phyloP scores from a whole-genome alignment of 495 filamentous ascomycete species.

The Poronia punctata region DNA sequence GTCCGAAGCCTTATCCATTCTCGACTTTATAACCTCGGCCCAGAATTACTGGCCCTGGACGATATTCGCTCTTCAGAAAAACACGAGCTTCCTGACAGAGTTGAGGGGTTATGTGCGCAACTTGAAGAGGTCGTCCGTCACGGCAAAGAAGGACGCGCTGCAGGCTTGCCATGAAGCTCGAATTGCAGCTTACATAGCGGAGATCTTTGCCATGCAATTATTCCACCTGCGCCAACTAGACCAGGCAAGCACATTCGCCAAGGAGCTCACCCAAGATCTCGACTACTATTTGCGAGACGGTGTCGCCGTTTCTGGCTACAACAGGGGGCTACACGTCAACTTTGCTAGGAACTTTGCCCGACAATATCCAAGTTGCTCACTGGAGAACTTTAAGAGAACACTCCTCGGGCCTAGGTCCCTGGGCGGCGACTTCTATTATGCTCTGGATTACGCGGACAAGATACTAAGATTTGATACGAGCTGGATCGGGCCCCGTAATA shows the following conservation, averaged over 20 bases:
- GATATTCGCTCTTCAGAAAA: slow-evolving; percentile 65
- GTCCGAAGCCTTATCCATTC: slow-evolving; percentile 58
- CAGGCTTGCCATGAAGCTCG: slow-evolving; percentile 54
- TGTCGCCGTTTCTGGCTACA: slow-evolving; percentile 68
- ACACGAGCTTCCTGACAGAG: slow-evolving; percentile 60
- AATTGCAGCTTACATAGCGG: slow-evolving; percentile 73
- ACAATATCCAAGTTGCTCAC: slow-evolving; percentile 60
- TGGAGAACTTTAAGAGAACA: slow-evolving; percentile 73
- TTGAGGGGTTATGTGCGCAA: slow-evolving; percentile 63
- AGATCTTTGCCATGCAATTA: slow-evolving; percentile 85
- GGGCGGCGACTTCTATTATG: slow-evolving; percentile 75
- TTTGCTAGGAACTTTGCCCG: slow-evolving; percentile 76
- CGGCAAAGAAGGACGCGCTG: slow-evolving; percentile 37
- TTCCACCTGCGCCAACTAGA: slow-evolving; percentile 71
- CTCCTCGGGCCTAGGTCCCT: slow-evolving; percentile 52
- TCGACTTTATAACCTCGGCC: slow-evolving; percentile 77
- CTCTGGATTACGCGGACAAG: slow-evolving; percentile 61
- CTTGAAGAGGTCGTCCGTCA: slow-evolving; percentile 44
- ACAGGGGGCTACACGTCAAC: slow-evolving; percentile 75
- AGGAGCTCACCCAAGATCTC: slow-evolving; percentile 62
- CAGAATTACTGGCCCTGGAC: slow-evolving; percentile 94
- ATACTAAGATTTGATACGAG: slow-evolving; percentile 68
- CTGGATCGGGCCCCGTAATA: slow-evolving; percentile 59
- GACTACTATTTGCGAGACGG: slow-evolving; percentile 70
- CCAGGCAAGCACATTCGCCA: slow-evolving; percentile 54